Evolutionary conservation across 2,329 filamentous ascomycete genomes (phyloP).

Genomic region (Stagonosporopsis cucurbitacearum): DNA sequence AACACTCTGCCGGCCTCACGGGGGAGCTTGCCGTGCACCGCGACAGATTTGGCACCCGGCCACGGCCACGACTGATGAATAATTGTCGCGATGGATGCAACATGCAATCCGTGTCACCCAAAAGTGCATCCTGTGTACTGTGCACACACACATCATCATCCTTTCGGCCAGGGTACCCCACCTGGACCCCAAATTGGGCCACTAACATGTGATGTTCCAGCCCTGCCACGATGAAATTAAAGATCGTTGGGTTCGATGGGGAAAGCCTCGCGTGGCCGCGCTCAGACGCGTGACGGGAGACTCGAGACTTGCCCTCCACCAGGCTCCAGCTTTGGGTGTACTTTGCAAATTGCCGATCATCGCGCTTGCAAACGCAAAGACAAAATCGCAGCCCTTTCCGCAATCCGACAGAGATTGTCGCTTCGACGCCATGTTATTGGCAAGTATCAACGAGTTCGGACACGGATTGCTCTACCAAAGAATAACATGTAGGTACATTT

Average conservation of each 20-base stretch:
- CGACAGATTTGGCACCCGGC: neutral
- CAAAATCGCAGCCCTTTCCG: constrained; percentile 2
- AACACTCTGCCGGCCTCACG: too few species aligned
- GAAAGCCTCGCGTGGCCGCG: constrained; percentile 3
- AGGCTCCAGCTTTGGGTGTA: constrained; percentile 2
- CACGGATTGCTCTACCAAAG: neutral
- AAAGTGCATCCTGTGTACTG: neutral
- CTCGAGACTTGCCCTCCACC: neutral
- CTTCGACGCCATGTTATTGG: constrained; percentile 1
- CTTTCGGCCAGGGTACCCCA: constrained; percentile 4
- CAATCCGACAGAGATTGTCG: constrained; percentile 9
- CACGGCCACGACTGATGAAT: neutral
- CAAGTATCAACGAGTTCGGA: neutral
- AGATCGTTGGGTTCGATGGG: constrained; percentile 6
- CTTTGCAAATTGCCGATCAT: constrained; percentile 8
- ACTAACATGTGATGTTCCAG: constrained; percentile 11
- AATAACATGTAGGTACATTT: neutral
- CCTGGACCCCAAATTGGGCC: constrained; percentile 1
- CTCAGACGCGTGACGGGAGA: neutral
- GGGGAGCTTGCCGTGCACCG: neutral
- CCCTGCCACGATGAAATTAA: constrained; percentile 4
- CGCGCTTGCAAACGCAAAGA: neutral
- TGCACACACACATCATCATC: constrained; percentile 1
- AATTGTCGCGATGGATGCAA: too few species aligned
- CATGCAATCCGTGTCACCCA: constrained; percentile 1